These are phyloP conservation scores for Typha latifolia DNA, from an alignment of 176 grass and related monocot species.

Conservation along the genomic window DNA sequence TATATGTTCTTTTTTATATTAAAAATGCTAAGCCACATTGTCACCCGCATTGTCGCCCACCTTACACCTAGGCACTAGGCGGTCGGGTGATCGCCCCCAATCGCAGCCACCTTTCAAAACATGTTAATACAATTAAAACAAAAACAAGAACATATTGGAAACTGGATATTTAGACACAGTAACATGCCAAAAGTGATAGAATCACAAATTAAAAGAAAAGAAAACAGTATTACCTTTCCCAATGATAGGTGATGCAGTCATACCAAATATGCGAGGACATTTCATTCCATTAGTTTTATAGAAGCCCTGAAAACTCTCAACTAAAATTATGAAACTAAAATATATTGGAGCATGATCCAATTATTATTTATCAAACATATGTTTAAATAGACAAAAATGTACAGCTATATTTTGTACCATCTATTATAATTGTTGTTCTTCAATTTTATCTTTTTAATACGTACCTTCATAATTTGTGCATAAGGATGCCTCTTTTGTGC, in stretches of 20 bases:
- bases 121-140: too few relatives aligned
- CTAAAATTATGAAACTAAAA: neutral
- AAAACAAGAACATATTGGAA: too few relatives aligned
- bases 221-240: slow-evolving; percentile 62
- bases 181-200: neutral
- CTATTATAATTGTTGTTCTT: neutral
- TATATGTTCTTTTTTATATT: too few relatives aligned
- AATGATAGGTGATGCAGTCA: slow-evolving; percentile 92
- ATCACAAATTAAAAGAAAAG: neutral
- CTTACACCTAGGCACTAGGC: too few relatives aligned
- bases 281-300: slow-evolving; percentile 39
- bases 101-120: too few relatives aligned
- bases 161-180: neutral
- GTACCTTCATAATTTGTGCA: slow-evolving; percentile 94
- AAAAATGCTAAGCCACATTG: too few relatives aligned
- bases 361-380: too few relatives aligned
- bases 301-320: slow-evolving; percentile 56
- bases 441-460: neutral
- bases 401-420: neutral
- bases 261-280: slow-evolving; percentile 79
- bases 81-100: too few relatives aligned
- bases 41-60: too few relatives aligned
- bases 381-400: too few relatives aligned
- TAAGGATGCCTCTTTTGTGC: slow-evolving; percentile 62
- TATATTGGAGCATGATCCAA: neutral